Evolutionary conservation across 768 basidiomycete genomes (phyloP).

Genomic region (Clathrus columnatus): DNA sequence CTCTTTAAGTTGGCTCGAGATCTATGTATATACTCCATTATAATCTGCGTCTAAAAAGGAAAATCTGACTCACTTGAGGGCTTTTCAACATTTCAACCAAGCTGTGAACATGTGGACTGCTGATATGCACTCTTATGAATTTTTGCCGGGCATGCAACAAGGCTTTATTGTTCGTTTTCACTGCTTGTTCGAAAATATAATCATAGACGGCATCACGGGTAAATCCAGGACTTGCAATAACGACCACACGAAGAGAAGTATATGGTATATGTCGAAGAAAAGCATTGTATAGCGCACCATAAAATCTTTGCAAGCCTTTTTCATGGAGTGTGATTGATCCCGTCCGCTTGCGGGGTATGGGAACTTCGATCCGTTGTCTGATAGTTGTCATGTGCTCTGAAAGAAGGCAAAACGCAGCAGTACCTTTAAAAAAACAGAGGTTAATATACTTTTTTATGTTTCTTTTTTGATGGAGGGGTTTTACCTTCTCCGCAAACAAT

Average conservation of each 20-base stretch:
- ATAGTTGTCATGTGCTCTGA: conserved; percentile 97
- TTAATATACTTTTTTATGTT: not conserved
- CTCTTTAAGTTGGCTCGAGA: conserved; percentile 71
- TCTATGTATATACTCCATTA: conserved; percentile 31
- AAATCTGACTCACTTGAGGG: conserved; percentile 61
- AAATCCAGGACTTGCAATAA: conserved; percentile 97
- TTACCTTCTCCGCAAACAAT: conserved; percentile 89
- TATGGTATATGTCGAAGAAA: conserved; percentile 90
- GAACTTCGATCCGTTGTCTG: conserved; percentile 77
- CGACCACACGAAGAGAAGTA: conserved; percentile 73
- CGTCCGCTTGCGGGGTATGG: conserved; percentile 84
- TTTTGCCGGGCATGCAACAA: conserved; percentile 76
- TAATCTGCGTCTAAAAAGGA: not conserved
- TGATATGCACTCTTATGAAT: conserved; percentile 84
- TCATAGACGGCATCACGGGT: conserved; percentile 83
- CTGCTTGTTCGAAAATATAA: conserved; percentile 75
- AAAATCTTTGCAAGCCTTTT: conserved; percentile 81
- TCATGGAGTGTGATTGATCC: conserved; percentile 83
- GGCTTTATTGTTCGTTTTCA: conserved; percentile 69
- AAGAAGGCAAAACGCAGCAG: conserved; percentile 86
- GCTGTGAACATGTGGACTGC: conserved; percentile 91
- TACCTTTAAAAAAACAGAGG: conserved; percentile 33
- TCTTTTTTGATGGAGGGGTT: conserved; percentile 1
- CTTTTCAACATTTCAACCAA: conserved; percentile 90
- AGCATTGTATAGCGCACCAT: conserved; percentile 74